A percentile compares a stretch with the other conserved stretches of the same genome.
Conservation (phyloP, 2,329 filamentous ascomycete genomes). For the Fusarium sp. region DNA sequence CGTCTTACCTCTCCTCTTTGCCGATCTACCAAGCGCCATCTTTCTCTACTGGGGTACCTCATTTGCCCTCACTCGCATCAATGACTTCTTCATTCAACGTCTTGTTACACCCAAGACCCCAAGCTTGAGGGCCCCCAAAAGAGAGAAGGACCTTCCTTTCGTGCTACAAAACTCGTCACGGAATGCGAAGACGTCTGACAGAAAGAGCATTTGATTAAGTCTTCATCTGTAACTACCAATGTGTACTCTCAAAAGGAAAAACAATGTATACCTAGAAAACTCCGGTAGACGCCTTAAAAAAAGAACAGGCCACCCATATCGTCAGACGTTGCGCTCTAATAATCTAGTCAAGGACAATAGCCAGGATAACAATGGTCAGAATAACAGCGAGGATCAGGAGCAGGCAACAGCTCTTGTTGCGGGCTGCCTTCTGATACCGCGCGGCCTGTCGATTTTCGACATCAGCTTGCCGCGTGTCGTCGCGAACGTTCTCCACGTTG, state of each 20-base stretch:
- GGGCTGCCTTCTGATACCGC: constrained; percentile 92
- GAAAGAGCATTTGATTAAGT: constrained; percentile 26
- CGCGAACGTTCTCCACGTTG: constrained; percentile 85
- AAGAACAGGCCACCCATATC: constrained; percentile 27
- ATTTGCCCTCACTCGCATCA: constrained; percentile 50
- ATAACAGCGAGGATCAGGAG: constrained; percentile 90
- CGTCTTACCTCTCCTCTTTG: constrained; percentile 49
- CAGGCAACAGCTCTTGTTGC: constrained; percentile 94
- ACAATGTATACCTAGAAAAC: constrained; percentile 41
- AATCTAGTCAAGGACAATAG: constrained; percentile 77
- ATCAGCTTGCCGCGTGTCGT: constrained; percentile 87
- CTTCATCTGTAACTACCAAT: constrained; percentile 37
- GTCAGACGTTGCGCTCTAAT: constrained; percentile 23
- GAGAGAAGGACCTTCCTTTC: constrained; percentile 33
- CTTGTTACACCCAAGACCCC: constrained; percentile 31
- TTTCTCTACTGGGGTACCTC: constrained; percentile 56
- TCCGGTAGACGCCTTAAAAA: constrained; percentile 41
- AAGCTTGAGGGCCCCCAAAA: constrained; percentile 27
- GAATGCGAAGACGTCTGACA: not conserved
- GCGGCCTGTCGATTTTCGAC: constrained; percentile 86
- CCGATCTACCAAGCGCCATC: constrained; percentile 53
- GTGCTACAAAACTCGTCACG: constrained; percentile 20
- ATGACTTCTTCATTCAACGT: constrained; percentile 46
- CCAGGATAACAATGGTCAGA: constrained; percentile 87
- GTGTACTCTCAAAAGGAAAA: constrained; percentile 26